Evolutionary conservation across 768 basidiomycete species (phyloP).

Genomic region (Suillus plorans): DNA sequence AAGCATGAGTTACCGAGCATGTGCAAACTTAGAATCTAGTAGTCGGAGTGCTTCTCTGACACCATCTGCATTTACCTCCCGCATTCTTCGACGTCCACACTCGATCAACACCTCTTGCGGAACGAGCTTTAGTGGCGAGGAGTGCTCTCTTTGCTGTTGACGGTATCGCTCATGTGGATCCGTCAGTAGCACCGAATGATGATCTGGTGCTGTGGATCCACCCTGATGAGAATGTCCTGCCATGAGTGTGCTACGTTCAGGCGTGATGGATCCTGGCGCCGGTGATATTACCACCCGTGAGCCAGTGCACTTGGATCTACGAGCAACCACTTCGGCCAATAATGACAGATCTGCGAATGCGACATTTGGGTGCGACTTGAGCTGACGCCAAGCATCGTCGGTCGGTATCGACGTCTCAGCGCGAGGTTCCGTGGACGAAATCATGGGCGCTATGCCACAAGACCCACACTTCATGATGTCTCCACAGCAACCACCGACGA

Average conservation of each 20-base stretch:
- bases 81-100: conserved; percentile 60
- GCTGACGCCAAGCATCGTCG: conserved; percentile 78
- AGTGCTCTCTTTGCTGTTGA: conserved; percentile 40
- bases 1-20: conserved; percentile 25
- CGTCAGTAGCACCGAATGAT: conserved; percentile 45
- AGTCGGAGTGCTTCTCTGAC: conserved; percentile 75
- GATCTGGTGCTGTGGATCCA: conserved; percentile 18
- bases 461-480: conserved; percentile 30
- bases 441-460: conserved; percentile 33
- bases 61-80: conserved; percentile 70
- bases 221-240: conserved; percentile 14
- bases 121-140: conserved; percentile 51
- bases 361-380: conserved; percentile 88
- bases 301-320: conserved; percentile 74
- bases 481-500: conserved; percentile 38
- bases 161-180: conserved; percentile 56
- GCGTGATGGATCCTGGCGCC: conserved; percentile 46
- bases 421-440: conserved; percentile 22
- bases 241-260: conserved; percentile 36
- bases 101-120: conserved; percentile 61
- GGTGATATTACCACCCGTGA: conserved; percentile 63
- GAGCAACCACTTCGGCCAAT: conserved; percentile 87
- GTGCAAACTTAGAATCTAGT: conserved; percentile 63
- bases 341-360: conserved; percentile 80
- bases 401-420: conserved; percentile 65